Conservation (phyloP, 2,329 filamentous ascomycete genomes). For the Cucurbitaria berberidis region DNA sequence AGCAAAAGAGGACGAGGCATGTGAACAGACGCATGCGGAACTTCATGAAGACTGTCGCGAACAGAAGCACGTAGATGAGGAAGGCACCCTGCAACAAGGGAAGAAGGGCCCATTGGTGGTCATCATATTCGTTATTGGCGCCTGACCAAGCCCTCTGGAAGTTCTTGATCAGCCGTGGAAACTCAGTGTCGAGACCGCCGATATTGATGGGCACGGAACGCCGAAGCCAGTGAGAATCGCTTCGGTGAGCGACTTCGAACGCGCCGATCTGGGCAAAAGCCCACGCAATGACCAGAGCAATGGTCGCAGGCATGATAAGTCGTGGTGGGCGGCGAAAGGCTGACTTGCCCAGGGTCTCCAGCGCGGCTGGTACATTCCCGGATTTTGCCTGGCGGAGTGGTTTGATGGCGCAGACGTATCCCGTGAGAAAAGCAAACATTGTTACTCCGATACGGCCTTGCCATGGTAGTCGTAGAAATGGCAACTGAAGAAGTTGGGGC, state of each 20-base stretch:
- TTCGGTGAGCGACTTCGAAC: conserved; percentile 55
- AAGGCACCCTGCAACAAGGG: conserved; percentile 59
- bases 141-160: conserved; percentile 59
- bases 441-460: conserved; percentile 62
- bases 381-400: conserved; percentile 59
- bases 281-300: conserved; percentile 60
- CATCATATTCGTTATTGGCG: conserved; percentile 59
- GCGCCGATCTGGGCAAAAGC: conserved; percentile 56
- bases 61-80: conserved; percentile 57
- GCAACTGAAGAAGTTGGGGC: conserved; percentile 57
- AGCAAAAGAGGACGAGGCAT: conserved; percentile 54
- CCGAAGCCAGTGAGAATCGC: conserved; percentile 60
- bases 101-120: conserved; percentile 62
- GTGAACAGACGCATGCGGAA: conserved; percentile 56
- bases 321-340: conserved; percentile 61
- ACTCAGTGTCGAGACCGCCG: conserved; percentile 53
- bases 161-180: conserved; percentile 53
- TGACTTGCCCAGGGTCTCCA: conserved; percentile 58
- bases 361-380: conserved; percentile 53
- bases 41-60: conserved; percentile 57
- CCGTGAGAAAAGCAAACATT: conserved; percentile 63
- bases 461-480: conserved; percentile 62
- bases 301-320: conserved; percentile 59
- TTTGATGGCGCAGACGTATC: conserved; percentile 63
- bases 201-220: conserved; percentile 56